Conservation (phyloP, 2,329 filamentous ascomycete species). For the Botrytis fabae region DNA sequence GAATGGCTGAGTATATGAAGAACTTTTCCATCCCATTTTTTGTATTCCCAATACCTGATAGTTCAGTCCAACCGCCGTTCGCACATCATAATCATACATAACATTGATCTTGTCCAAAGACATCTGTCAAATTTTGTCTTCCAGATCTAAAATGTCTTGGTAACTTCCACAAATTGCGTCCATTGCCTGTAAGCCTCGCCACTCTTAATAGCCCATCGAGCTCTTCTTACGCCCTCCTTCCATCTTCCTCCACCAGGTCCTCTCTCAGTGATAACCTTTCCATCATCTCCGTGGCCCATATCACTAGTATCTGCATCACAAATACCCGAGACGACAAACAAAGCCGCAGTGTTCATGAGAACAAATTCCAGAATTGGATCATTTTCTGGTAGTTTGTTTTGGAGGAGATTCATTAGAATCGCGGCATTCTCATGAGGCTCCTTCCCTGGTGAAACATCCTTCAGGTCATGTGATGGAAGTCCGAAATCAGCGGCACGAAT, state of each 20-base stretch:
- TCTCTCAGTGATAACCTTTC: slow-evolving; percentile 74
- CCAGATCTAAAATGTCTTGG: slow-evolving; percentile 33
- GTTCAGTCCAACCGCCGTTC: background rate
- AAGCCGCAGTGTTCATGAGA: slow-evolving; percentile 85
- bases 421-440: slow-evolving; percentile 83
- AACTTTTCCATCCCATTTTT: background rate
- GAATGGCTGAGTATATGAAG: background rate
- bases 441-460: slow-evolving; percentile 79
- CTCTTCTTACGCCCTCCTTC: slow-evolving; percentile 90
- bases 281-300: slow-evolving; percentile 80
- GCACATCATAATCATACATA: background rate
- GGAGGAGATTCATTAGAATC: slow-evolving; percentile 76
- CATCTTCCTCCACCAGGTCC: slow-evolving; percentile 86
- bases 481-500: slow-evolving; percentile 87
- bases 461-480: slow-evolving; percentile 69
- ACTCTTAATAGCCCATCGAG: slow-evolving; percentile 83
- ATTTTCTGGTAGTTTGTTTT: slow-evolving; percentile 69
- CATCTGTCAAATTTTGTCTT: background rate
- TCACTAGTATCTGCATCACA: slow-evolving; percentile 79
- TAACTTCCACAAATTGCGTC: slow-evolving; percentile 79
- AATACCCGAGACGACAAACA: slow-evolving; percentile 82
- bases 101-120: background rate
- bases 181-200: slow-evolving; percentile 84
- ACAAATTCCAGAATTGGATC: slow-evolving; percentile 92
- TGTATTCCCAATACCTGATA: background rate